Evolutionary conservation across 169 alveolate genomes (phyloP).

Genomic region (Eimeria necatrix): DNA sequence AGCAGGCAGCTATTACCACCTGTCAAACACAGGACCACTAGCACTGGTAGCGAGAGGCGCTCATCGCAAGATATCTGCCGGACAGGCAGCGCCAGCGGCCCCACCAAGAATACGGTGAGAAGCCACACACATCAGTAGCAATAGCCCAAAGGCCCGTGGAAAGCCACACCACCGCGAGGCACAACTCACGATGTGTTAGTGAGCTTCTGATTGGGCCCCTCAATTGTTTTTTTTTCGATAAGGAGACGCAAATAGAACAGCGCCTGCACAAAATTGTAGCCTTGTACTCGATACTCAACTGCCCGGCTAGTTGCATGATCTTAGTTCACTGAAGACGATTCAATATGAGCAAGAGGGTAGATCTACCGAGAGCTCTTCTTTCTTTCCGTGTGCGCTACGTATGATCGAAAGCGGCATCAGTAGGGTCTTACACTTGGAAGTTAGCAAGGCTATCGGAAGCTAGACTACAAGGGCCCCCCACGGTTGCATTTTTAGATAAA

Average conservation of each 20-base stretch:
- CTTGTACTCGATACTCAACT: no score
- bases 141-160: not conserved
- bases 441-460: no score
- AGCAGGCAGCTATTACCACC: slow-evolving; percentile 34
- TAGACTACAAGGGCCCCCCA: no score
- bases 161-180: not conserved
- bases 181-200: not conserved
- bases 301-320: no score
- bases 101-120: slow-evolving; percentile 49
- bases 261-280: no score
- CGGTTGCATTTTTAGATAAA: no score
- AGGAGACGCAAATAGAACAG: not conserved
- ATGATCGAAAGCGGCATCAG: no score
- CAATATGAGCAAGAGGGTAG: no score
- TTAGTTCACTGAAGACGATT: no score
- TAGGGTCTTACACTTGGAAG: no score
- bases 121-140: slow-evolving; percentile 63
- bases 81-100: slow-evolving; percentile 46
- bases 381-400: no score
- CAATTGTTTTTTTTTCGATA: not conserved
- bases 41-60: slow-evolving; percentile 54
- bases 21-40: slow-evolving; percentile 54
- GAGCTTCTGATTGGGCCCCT: not conserved
- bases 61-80: slow-evolving; percentile 56
- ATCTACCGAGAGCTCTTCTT: no score